Evolutionary conservation across 2,329 filamentous ascomycete genomes (phyloP).

Genomic region (Nemania sp.): DNA sequence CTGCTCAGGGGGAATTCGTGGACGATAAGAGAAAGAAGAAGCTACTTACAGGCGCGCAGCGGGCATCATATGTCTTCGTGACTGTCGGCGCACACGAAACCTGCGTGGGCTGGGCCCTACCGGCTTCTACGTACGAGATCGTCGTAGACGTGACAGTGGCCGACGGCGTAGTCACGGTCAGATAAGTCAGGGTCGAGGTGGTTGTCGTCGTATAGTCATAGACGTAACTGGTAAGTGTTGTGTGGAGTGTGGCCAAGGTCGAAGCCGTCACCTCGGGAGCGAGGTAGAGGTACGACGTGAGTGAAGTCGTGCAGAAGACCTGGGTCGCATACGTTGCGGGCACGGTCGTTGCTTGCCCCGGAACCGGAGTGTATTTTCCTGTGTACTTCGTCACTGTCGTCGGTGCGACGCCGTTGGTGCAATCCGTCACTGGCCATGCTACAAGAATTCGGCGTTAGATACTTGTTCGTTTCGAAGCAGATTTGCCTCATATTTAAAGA

Average conservation of each 20-base stretch:
- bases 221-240: slow-evolving; percentile 41
- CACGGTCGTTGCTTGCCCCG: slow-evolving; percentile 30
- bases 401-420: slow-evolving; percentile 28
- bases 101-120: slow-evolving; percentile 9
- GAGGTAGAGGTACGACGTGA: slow-evolving; percentile 21
- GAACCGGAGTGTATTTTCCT: slow-evolving; percentile 30
- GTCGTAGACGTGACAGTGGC: slow-evolving; percentile 11
- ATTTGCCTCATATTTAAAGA: not conserved
- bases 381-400: slow-evolving; percentile 33
- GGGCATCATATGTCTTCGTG: slow-evolving; percentile 33
- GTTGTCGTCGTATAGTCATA: slow-evolving; percentile 34
- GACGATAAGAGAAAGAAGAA: no score
- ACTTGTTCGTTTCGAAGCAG: no score
- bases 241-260: slow-evolving; percentile 36
- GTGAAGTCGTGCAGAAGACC: slow-evolving; percentile 27
- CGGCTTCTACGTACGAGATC: slow-evolving; percentile 24
- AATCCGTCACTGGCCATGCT: slow-evolving; percentile 27
- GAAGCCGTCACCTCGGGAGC: slow-evolving; percentile 28
- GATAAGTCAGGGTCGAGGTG: slow-evolving; percentile 27
- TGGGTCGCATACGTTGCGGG: slow-evolving; percentile 27
- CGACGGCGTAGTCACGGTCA: slow-evolving; percentile 13
- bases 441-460: not conserved
- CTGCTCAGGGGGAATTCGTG: not conserved
- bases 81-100: slow-evolving; percentile 25
- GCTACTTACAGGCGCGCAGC: slow-evolving; percentile 31